Evolutionary conservation across 768 basidiomycete genomes (phyloP).

Genomic region (Kwoniella dendrophila): DNA sequence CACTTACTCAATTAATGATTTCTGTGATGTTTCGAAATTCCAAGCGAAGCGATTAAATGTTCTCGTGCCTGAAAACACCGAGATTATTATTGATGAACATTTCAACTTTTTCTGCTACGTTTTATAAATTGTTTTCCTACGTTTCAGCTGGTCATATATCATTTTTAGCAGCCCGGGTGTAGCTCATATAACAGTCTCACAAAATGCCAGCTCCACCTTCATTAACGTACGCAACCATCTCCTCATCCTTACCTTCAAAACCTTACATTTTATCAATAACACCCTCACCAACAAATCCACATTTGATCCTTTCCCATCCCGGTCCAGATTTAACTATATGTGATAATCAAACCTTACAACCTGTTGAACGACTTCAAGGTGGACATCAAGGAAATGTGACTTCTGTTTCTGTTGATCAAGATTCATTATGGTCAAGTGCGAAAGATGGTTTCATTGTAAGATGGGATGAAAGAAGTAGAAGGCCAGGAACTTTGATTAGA

Average conservation of each 20-base stretch:
- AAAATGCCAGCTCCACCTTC: constrained; percentile 22
- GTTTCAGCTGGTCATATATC: not conserved
- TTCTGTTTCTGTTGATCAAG: constrained; percentile 29
- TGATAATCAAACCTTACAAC: constrained; percentile 50
- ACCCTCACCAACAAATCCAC: constrained; percentile 41
- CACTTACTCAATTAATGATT: too few relatives aligned
- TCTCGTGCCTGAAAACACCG: not conserved
- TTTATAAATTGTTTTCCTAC: not conserved
- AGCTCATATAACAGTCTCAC: not conserved
- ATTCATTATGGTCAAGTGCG: constrained; percentile 45
- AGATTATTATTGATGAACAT: not conserved
- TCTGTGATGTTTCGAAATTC: too few relatives aligned
- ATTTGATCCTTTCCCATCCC: constrained; percentile 53
- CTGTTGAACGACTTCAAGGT: constrained; percentile 40
- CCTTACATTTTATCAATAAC: constrained; percentile 53
- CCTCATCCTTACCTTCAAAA: constrained; percentile 23
- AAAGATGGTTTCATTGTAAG: constrained; percentile 50
- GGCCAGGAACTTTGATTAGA: constrained; percentile 43
- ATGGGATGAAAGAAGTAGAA: constrained; percentile 53
- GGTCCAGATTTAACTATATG: constrained; percentile 45
- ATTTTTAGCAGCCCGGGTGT: not conserved
- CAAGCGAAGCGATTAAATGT: too few relatives aligned
- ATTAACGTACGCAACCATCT: constrained; percentile 39
- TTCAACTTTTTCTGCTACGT: not conserved
- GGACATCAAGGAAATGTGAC: constrained; percentile 48